Conservation (phyloP, 2,329 filamentous ascomycete species). For the Talaromyces sp. region DNA sequence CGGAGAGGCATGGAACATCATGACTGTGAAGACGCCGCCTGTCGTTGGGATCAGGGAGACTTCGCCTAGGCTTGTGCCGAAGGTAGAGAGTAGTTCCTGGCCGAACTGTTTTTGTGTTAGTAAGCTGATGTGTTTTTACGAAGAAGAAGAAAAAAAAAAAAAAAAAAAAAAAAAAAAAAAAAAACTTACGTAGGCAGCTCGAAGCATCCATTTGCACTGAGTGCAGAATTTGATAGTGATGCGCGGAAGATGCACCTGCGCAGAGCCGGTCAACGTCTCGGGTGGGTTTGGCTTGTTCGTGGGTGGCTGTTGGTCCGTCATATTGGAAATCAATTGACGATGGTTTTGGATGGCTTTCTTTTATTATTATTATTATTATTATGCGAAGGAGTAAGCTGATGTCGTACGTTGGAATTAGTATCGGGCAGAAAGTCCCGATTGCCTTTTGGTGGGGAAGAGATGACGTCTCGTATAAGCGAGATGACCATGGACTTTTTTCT, state of each 20-base stretch:
- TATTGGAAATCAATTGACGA: background rate
- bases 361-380: too few species aligned
- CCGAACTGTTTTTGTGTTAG: constrained; percentile 59
- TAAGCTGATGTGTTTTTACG: background rate
- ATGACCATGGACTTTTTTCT: background rate
- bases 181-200: constrained; percentile 75
- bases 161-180: constrained; percentile 12
- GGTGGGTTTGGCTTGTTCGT: background rate
- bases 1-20: constrained; percentile 44
- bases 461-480: background rate
- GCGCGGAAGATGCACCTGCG: constrained; percentile 54
- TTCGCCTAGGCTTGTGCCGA: constrained; percentile 76
- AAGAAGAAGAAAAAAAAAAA: background rate
- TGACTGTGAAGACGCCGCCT: constrained; percentile 76
- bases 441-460: background rate
- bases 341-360: background rate
- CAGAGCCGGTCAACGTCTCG: background rate
- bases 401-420: background rate
- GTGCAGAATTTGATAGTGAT: constrained; percentile 90
- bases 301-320: constrained; percentile 11
- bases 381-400: background rate
- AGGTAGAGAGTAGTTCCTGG: constrained; percentile 93
- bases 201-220: constrained; percentile 87
- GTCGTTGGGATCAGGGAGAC: constrained; percentile 80
- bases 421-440: background rate